Evolutionary conservation across 78 protist species (phyloP), one percentile per base, ranked within the genome.

Genomic region (Dictyostelium intermedium): DNA sequence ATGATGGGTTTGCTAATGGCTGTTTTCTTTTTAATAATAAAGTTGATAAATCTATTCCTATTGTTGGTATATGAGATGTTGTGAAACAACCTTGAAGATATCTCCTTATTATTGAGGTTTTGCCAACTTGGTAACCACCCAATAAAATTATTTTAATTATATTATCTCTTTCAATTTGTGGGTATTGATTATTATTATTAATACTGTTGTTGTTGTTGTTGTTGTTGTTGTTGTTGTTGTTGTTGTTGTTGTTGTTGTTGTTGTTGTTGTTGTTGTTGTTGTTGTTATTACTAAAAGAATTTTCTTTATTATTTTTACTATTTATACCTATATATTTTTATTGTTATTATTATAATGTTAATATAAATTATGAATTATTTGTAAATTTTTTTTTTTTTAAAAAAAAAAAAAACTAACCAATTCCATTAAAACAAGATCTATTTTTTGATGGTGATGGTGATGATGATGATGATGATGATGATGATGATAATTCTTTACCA

Each of bases 31-130:
- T 50, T 32, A 85, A 50, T 37, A 85, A 45, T 70, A 86, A 43
- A n/a, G 84, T 86, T 2, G 84, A 56, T 41, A 76, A n/a, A 74
- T 86, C 92, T 14, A 60, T 27, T 6, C 92, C 92, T 50, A 86
- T 60, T 5, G 92, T 86, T 30, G 72, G 83, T n/a, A 86, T 86
- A 60, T 86, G 77, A 6, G 72, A 10, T n/a, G 39, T 86, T 60
- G 92, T 86, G 45, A 77, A 86, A 60, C 92, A 86, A 35, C 63
- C 92, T 39, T 86, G 92, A 47, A 76, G 56, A 41, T 86, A 86
- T 86, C 92, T 86, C 63, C 92, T 73, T 18, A 86, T 69, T 27
- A 86, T 35, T 20, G 84, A 74, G 25, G 92, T 27, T 77, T 86
- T 86, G 9, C 92, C 92, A 86, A 86, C 92, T 56, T 77, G 73